Conservation (phyloP, 495 filamentous ascomycete species). For the Glarea lozoyensis region DNA sequence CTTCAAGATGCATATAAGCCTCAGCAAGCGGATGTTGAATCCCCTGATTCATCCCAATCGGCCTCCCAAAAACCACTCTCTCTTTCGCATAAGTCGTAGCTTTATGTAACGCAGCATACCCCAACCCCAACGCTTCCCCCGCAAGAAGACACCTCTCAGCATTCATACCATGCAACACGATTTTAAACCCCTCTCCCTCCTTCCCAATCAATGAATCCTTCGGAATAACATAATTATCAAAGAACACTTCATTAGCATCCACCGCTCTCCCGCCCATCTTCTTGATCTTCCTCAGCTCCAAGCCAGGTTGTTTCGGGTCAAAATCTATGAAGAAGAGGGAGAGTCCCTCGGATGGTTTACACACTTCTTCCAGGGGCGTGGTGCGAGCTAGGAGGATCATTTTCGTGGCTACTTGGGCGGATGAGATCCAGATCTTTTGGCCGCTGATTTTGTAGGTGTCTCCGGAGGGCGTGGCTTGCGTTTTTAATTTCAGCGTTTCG, state of each 20-base stretch:
- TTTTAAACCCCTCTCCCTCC: conserved; percentile 67
- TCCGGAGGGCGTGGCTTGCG: conserved; percentile 43
- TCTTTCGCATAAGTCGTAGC: conserved; percentile 61
- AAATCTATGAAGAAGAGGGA: conserved; percentile 72
- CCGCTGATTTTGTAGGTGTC: conserved; percentile 52
- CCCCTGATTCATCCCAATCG: conserved; percentile 68
- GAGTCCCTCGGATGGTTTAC: conserved; percentile 58
- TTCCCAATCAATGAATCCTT: conserved; percentile 53
- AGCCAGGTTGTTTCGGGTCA: conserved; percentile 43
- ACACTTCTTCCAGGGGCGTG: conserved; percentile 53
- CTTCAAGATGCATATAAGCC: conserved; percentile 71
- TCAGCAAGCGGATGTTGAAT: conserved; percentile 68
- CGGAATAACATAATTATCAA: conserved; percentile 60
- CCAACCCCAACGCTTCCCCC: conserved; percentile 69
- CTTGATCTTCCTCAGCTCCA: conserved; percentile 61
- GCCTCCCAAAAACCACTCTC: conserved; percentile 58
- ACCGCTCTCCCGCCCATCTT: conserved; percentile 76
- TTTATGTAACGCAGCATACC: conserved; percentile 59
- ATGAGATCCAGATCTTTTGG: conserved; percentile 81
- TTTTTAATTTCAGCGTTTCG: conserved; percentile 61
- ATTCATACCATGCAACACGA: conserved; percentile 77
- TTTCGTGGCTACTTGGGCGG: conserved; percentile 64
- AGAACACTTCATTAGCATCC: conserved; percentile 81
- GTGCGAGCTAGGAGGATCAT: conserved; percentile 76
- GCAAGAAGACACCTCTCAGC: conserved; percentile 70